Base-by-base conservation (phyloP, 1,284 basidiomycete genomes). In the Pascua guehoae region DNA sequence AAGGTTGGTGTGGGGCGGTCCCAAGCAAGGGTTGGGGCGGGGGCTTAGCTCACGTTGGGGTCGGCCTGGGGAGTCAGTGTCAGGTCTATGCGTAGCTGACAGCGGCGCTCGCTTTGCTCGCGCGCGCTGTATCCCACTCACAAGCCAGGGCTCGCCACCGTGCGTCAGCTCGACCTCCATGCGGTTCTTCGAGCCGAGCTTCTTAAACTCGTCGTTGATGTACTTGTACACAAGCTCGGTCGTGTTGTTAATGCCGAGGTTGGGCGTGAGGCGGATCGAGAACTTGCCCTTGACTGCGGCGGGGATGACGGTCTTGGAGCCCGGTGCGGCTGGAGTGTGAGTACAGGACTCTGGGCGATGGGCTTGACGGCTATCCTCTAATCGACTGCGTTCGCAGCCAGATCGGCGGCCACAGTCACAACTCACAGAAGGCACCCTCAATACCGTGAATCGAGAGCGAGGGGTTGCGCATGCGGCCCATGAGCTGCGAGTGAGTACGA, bases 391-490 rank as follows among this genome's bases (percentile, higher is more conserved):
- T 32, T 32, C 24, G 4, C 3, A 32, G 24, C 7, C 24, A 4
- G 24, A 32, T 7, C 24, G 7, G 7, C 24, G 24, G 24, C 24
- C 24, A 32, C 24, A 32, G 24, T 32, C 24, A 7, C 24, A 32
- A 32, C 24, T 32, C 24, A 32, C 24, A 89, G 81, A 98, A 98
- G 5, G 94, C 96, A 55, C 96, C 95, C 77, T 98, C 92, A 69
- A 98, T 95, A 32, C 95, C 96, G 77, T 98, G 95, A 15, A 98
- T 79, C 4, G 91, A 95, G 58, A 98, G 83, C 60, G 87, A 89
- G 1, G 93, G 91, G 76, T 86, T 84, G 53, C 74, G 65, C 75
- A 76, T 76, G 61, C 73, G 63, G 48, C 73, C 73, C 75, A 76
- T 76, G 41, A 76, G 66, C 67, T 71, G 7, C 24, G 24, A 32